Evolutionary conservation across 1,139 yeast genomes (phyloP), one percentile per base, ranked within the genome.

Genomic region (Cylindricascospora bacillispora): DNA sequence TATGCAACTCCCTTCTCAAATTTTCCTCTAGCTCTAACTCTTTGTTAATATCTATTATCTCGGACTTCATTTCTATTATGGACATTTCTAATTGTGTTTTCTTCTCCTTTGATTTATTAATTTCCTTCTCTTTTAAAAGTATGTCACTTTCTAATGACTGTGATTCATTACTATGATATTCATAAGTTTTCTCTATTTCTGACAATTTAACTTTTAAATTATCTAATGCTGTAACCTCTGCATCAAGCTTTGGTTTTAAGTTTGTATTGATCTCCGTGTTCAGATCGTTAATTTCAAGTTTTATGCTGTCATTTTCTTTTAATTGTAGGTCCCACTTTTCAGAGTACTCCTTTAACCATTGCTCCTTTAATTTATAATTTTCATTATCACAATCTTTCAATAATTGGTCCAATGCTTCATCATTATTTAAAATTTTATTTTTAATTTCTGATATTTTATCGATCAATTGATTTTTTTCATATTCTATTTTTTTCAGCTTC

Each of bases 1-100:
- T 75, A 47, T 85, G 95, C 3, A 82, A 56, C 13, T 58, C 51
- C n/a, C 95, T 60, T 41, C 95, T 63, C 18, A 56, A 42, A 0
- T 60, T 49, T 37, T 74, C 79, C 36, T 71, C 79, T 22, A 53
- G 54, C 3, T 58, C 38, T 14, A 66, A 45, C 28, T 54, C 56
- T 18, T 52, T 50, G 21, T 55, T 55, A 9, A 57, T 53, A 27
- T 44, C 40, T 11, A 49, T 40, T 12, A 59, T 30, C 10, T 43
- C 43, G 9, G 34, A 24, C 4, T 50, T 47, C 24, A 39, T 33
- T 1, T 36, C 28, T 11, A 39, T 35, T 7, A 18, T 18, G 10
- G 7, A 18, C 9, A 7, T 18, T 12, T 49, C 40, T 12, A 59
- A 30, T 9, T 44, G 43, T 6, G 33, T 23, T 4, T 50, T 47